A percentile compares a stretch with the other conserved stretches of the same genome.
These are phyloP conservation scores for Aspergillus quadrilineatus DNA, from an alignment of 2,329 filamentous ascomycete species.

Conservation along the genomic window DNA sequence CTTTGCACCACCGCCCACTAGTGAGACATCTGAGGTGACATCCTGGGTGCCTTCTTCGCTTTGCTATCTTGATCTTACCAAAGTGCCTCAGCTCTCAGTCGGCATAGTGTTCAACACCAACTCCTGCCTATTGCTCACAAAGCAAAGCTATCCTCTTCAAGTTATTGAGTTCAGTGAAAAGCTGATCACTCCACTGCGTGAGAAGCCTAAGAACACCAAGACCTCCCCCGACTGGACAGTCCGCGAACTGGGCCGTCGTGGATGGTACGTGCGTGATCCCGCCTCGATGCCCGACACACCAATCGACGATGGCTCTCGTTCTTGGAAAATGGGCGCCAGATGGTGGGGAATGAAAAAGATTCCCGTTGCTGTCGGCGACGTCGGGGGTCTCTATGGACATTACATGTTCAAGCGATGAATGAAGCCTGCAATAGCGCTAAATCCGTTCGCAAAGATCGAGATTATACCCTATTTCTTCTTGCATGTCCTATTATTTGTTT, in stretches of 20 bases:
- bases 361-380: constrained; percentile 55
- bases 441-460: constrained; percentile 11
- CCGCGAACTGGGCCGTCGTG: constrained; percentile 66
- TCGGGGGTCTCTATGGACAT: constrained; percentile 59
- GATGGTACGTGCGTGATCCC: constrained; percentile 61
- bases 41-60: constrained; percentile 60
- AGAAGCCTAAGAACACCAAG: constrained; percentile 57
- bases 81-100: constrained; percentile 59
- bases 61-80: constrained; percentile 74
- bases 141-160: constrained; percentile 65
- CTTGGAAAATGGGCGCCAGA: constrained; percentile 81
- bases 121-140: constrained; percentile 57
- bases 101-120: constrained; percentile 59
- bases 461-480: constrained; percentile 19
- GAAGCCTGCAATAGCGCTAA: constrained; percentile 6
- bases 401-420: constrained; percentile 56
- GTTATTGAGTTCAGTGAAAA: constrained; percentile 74
- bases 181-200: constrained; percentile 63
- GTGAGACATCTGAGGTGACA: constrained; percentile 24
- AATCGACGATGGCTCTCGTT: constrained; percentile 57
- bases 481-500: constrained; percentile 11
- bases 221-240: constrained; percentile 66
- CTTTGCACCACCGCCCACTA: constrained; percentile 46
- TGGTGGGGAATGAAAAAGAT: constrained; percentile 81
- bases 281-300: constrained; percentile 32